Evolutionary conservation across 2,329 filamentous ascomycete genomes (phyloP).

Genomic region (Stemphylium beticola): DNA sequence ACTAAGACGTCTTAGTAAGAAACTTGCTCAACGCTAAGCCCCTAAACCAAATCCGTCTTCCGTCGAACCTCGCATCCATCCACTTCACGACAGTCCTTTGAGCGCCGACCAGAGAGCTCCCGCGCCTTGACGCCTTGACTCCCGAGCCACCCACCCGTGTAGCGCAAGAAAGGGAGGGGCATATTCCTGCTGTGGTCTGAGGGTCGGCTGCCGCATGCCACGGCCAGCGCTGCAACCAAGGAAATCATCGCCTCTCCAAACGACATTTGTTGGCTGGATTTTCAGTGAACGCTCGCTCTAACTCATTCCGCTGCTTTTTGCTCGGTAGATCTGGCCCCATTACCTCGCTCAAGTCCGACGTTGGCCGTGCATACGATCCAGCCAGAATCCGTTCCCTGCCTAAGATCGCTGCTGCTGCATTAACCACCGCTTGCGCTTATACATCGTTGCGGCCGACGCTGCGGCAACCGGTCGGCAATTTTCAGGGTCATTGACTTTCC

Average conservation of each 20-base stretch:
- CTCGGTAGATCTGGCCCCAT: conserved; percentile 12
- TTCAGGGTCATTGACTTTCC: conserved; percentile 25
- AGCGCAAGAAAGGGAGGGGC: conserved; percentile 15
- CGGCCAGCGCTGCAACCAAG: conserved; percentile 14
- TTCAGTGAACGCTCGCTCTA: conserved; percentile 4
- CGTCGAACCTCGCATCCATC: conserved; percentile 21
- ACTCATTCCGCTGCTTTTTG: conserved; percentile 4
- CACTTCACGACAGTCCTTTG: conserved; percentile 24
- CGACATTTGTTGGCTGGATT: conserved; percentile 5
- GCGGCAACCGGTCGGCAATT: conserved; percentile 25
- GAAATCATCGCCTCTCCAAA: not conserved
- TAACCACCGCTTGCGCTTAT: conserved; percentile 19
- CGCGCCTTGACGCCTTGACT: conserved; percentile 25
- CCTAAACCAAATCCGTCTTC: conserved; percentile 25
- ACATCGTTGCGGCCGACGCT: conserved; percentile 18
- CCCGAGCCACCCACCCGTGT: conserved; percentile 20
- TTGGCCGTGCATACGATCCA: conserved; percentile 10
- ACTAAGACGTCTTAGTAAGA: conserved; percentile 22
- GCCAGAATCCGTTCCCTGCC: conserved; percentile 14
- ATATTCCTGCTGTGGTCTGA: conserved; percentile 15
- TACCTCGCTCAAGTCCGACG: conserved; percentile 6
- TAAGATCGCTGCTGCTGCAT: conserved; percentile 20
- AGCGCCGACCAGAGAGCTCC: conserved; percentile 26
- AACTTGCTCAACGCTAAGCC: conserved; percentile 31
- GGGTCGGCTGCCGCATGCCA: conserved; percentile 16